phyloP scores from a whole-genome alignment of 108 stramenopile genomes.

The Skeletonema grethae region DNA sequence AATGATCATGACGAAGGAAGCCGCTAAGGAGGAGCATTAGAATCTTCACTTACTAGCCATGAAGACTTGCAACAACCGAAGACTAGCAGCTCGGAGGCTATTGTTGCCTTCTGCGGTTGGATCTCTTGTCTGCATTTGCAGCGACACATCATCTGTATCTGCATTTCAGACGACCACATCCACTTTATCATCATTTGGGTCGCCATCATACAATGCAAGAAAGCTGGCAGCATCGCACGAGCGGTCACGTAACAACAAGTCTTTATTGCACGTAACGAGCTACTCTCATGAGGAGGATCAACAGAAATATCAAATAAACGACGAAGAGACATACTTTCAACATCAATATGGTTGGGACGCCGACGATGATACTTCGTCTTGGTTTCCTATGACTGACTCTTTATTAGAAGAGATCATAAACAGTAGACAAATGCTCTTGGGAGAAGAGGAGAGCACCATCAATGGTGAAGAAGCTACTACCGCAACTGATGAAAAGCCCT shows the following conservation, averaged over 20 bases:
- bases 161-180: neutral
- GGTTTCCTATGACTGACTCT: neutral
- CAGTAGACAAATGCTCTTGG: neutral
- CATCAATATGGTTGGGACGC: neutral
- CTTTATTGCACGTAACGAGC: neutral
- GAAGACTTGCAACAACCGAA: neutral
- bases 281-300: neutral
- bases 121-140: neutral
- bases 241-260: neutral
- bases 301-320: neutral
- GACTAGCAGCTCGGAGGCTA: neutral
- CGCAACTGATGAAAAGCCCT: neutral
- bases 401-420: neutral
- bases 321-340: neutral
- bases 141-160: neutral
- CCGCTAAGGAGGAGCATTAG: no score
- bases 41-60: neutral
- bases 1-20: no score
- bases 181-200: neutral
- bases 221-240: no score
- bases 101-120: neutral
- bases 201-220: no score
- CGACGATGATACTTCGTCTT: neutral
- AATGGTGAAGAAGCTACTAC: neutral
- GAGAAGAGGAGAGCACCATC: neutral